Percentiles rank a stretch among this genome's conserved stretches.
phyloP scores from a whole-genome alignment of 768 basidiomycete species.

The Tylopilus sp. region DNA sequence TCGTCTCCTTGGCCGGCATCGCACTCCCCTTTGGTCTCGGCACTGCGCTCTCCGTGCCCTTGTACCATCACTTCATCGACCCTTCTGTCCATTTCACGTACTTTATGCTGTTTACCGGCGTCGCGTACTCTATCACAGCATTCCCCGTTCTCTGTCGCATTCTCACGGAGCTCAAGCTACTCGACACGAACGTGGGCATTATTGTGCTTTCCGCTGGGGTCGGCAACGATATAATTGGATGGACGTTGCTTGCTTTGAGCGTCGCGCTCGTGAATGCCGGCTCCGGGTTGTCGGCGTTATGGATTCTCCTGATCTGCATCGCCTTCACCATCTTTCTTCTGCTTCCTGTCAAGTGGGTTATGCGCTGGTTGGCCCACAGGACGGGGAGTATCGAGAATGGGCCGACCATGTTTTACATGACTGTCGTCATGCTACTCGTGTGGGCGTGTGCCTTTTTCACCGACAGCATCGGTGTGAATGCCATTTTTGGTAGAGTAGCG shows the following conservation, averaged over 20 bases:
- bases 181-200: conserved; percentile 90
- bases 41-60: conserved; percentile 61
- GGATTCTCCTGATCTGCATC: conserved; percentile 74
- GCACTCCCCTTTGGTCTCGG: conserved; percentile 86
- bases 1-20: conserved; percentile 83
- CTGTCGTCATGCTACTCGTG: conserved; percentile 69
- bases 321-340: conserved; percentile 80
- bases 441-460: conserved; percentile 93
- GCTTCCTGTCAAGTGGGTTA: conserved; percentile 55
- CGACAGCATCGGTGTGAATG: conserved; percentile 87
- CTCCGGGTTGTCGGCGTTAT: conserved; percentile 79
- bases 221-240: conserved; percentile 82
- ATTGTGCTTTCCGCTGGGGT: conserved; percentile 93
- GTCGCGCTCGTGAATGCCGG: conserved; percentile 91
- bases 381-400: conserved; percentile 82
- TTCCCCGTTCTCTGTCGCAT: conserved; percentile 87
- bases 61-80: conserved; percentile 55
- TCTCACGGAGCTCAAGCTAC: conserved; percentile 84
- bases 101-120: conserved; percentile 93
- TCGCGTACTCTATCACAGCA: conserved; percentile 86
- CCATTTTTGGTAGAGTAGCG: conserved; percentile 69
- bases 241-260: conserved; percentile 85
- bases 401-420: conserved; percentile 90
- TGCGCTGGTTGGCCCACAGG: conserved; percentile 69
- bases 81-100: conserved; percentile 68